These are phyloP conservation scores for Pyrenula aspistea DNA, from an alignment of 495 filamentous ascomycete genomes.

Conservation along the genomic window DNA sequence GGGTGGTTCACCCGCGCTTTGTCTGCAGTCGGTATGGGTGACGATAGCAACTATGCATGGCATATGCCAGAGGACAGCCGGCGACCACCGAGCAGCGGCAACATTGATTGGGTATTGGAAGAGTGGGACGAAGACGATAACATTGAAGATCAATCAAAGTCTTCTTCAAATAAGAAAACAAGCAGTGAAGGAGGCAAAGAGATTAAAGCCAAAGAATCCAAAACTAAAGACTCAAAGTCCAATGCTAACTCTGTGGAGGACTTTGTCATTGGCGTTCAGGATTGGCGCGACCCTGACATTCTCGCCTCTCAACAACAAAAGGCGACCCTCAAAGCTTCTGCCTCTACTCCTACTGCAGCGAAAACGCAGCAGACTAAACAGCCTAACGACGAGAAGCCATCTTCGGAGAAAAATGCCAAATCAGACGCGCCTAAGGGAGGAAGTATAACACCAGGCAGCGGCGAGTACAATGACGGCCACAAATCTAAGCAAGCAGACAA, in stretches of 20 bases:
- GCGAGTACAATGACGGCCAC: constrained; percentile 46
- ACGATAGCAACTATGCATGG: constrained; percentile 12
- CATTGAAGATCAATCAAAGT: constrained; percentile 16
- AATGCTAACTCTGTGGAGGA: constrained; percentile 40
- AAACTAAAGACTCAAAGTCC: constrained; percentile 6
- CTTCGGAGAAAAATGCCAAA: constrained; percentile 15
- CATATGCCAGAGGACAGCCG: constrained; percentile 38
- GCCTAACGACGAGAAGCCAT: constrained; percentile 5
- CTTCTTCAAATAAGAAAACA: constrained; percentile 11
- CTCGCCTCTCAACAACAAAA: constrained; percentile 4
- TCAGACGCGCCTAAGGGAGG: constrained; percentile 44
- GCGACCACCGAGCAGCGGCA: constrained; percentile 72
- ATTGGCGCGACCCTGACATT: constrained; percentile 83
- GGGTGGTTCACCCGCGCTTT: constrained; percentile 46
- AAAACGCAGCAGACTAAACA: not conserved
- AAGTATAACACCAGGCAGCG: constrained; percentile 67
- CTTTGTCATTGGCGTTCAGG: constrained; percentile 86
- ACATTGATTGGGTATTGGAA: constrained; percentile 64
- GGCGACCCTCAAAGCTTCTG: constrained; percentile 3
- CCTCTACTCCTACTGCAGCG: constrained; percentile 1
- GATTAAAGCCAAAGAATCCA: constrained; percentile 8
- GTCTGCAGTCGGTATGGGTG: constrained; percentile 40
- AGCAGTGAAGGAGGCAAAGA: constrained; percentile 10
- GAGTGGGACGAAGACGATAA: constrained; percentile 50
- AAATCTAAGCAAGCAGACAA: constrained; percentile 4